Evolutionary conservation across 2,329 filamentous ascomycete species (phyloP), one percentile per base, ranked within the genome.

Genomic region (Tolypocladium tundrense): DNA sequence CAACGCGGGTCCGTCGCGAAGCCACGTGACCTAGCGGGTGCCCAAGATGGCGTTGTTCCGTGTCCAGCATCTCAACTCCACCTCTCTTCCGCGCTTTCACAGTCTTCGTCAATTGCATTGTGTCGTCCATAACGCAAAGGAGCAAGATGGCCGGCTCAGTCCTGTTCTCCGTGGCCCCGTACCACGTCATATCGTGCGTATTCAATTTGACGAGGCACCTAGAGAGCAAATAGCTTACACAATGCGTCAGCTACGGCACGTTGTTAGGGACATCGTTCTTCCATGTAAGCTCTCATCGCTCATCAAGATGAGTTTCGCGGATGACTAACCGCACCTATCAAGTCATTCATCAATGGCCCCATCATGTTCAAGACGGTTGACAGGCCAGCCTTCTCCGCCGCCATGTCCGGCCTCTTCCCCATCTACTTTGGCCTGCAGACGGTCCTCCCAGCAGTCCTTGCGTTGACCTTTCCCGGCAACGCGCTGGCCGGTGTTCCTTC

Each of bases 341-440:
- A 88, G 85, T 88, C 88, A 57, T 97, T 96, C 73, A 72, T 86
- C 67, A 83, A 83, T 66, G 81, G 91, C 59, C 84, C 91, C 56
- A 78, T 92, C 57, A 86, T 90, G 66, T 96, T 88, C 79, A 86
- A 81, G 68, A 81, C 83, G 13, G 84, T 97, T 42, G 85, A 90
- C 33, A 85, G 90, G 33, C 84, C 90, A 0, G 85, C 90, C 69
- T 97, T 99, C 77, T 84, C 87, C 33, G 79, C 85, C 21, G 82
- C 97, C 39, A 93, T 97, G 73, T 81, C 85, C 63, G 84, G 84
- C 62, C 83, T 92, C 56, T 96, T 97, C 76, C 91, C 91, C 40
- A 80, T 90, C 66, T 99, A 96, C 79, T 97, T 97, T 72, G 79
- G 83, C 52, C 77, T 97, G 58, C 93, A 97, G 75, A 86, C 90